phyloP scores from a whole-genome alignment of 139 green algal species.

The Deuterostichococcus epilithicus region DNA sequence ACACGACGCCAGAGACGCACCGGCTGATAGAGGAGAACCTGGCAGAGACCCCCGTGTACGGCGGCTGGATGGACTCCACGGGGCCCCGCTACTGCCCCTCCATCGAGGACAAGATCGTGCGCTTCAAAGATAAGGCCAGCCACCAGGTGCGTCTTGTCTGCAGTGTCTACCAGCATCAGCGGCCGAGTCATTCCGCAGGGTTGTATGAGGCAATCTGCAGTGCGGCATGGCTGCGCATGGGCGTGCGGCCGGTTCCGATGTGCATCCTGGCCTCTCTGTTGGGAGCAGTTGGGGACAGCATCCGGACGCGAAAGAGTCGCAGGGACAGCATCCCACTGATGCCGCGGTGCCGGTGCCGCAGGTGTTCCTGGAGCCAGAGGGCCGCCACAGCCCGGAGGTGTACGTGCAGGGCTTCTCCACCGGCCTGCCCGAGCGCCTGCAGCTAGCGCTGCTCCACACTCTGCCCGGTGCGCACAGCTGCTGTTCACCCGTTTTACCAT shows the following conservation, averaged over 20 bases:
- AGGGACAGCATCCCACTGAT: no score
- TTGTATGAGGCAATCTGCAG: background rate
- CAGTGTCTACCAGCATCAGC: background rate
- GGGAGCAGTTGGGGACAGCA: background rate
- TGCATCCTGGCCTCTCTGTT: background rate
- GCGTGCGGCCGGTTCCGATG: background rate
- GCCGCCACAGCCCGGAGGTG: slow-evolving; percentile 86
- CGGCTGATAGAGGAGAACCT: slow-evolving; percentile 68
- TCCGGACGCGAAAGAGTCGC: background rate
- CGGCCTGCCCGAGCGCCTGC: slow-evolving; percentile 86
- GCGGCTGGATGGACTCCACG: slow-evolving; percentile 83
- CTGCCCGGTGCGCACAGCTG: slow-evolving; percentile 60
- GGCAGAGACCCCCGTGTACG: slow-evolving; percentile 93
- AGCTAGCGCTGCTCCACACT: slow-evolving; percentile 89
- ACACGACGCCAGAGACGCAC: slow-evolving; percentile 89
- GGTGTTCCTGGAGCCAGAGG: slow-evolving; percentile 96
- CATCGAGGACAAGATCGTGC: slow-evolving; percentile 98
- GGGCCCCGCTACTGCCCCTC: slow-evolving; percentile 95
- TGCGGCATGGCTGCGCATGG: background rate
- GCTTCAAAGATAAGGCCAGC: slow-evolving; percentile 89
- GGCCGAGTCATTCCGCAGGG: background rate
- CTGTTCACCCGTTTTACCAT: background rate
- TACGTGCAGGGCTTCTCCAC: slow-evolving; percentile 95
- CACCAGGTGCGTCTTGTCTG: slow-evolving; percentile 59
- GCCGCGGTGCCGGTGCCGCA: slow-evolving; percentile 20